Evolutionary conservation across 139 green algal species (phyloP).

Genomic region (Eudorina sp.): DNA sequence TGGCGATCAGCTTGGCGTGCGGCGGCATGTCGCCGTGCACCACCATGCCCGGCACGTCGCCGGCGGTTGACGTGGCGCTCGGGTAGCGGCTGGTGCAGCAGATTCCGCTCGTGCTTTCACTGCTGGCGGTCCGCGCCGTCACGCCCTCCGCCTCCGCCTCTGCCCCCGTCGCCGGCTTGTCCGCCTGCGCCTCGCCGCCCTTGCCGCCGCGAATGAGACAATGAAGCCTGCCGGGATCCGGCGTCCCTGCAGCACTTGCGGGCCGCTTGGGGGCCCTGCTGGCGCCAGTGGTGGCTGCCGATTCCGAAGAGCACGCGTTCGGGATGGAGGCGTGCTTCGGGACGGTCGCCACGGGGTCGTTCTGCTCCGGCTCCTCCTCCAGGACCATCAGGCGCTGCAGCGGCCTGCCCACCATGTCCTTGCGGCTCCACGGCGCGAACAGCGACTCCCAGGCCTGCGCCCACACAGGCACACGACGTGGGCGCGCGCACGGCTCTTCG

Average conservation of each 20-base stretch:
- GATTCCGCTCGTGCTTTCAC: neutral
- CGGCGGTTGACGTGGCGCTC: neutral
- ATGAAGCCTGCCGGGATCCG: too few species aligned
- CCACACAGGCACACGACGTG: neutral
- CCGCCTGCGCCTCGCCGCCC: too few species aligned
- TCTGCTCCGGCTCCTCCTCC: neutral
- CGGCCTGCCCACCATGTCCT: slow-evolving; percentile 6
- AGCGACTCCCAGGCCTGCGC: slow-evolving; percentile 6
- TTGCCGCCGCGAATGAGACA: too few species aligned
- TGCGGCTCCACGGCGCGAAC: neutral
- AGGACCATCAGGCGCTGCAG: slow-evolving; percentile 9
- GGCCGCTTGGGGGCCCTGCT: too few species aligned
- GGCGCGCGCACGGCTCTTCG: too few species aligned
- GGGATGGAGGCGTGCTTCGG: too few species aligned
- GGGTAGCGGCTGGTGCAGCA: neutral
- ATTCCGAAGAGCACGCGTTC: too few species aligned
- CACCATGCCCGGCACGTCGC: neutral
- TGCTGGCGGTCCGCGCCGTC: neutral
- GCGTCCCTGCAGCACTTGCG: too few species aligned
- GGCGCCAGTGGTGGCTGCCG: too few species aligned
- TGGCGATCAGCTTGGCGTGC: neutral
- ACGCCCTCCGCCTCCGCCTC: neutral
- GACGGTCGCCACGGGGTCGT: too few species aligned
- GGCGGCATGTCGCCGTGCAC: neutral
- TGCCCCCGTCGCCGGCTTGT: too few species aligned